Evolutionary conservation across 495 filamentous ascomycete genomes (phyloP).

Genomic region (Platismatia glauca): DNA sequence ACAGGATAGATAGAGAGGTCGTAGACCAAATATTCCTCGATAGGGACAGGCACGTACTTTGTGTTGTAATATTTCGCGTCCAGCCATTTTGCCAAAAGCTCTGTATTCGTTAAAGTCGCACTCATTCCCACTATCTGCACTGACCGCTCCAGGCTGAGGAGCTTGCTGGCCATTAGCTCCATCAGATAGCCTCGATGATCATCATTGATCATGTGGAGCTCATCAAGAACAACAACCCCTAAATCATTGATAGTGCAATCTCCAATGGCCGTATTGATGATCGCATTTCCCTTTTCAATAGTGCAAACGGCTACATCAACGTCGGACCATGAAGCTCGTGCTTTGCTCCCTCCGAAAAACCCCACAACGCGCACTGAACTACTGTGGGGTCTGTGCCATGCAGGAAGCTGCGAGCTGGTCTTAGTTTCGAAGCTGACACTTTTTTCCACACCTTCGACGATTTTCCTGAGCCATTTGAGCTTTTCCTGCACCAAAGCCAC

Average conservation of each 20-base stretch:
- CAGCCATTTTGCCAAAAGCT: constrained; percentile 62
- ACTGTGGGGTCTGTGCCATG: constrained; percentile 33
- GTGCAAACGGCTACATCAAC: constrained; percentile 76
- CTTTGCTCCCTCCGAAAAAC: constrained; percentile 65
- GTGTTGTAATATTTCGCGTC: constrained; percentile 64
- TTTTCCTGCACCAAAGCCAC: constrained; percentile 80
- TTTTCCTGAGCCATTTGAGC: constrained; percentile 62
- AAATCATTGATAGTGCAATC: constrained; percentile 58
- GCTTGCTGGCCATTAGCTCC: constrained; percentile 71
- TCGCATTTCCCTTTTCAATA: constrained; percentile 79
- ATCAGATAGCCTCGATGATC: constrained; percentile 71
- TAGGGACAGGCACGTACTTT: constrained; percentile 62
- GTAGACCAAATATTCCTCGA: constrained; percentile 69
- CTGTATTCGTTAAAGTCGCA: constrained; percentile 68
- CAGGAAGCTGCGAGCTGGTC: constrained; percentile 15
- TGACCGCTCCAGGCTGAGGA: constrained; percentile 57
- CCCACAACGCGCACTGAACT: constrained; percentile 55
- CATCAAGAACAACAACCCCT: constrained; percentile 64
- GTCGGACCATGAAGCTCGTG: constrained; percentile 58
- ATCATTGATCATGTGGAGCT: constrained; percentile 77
- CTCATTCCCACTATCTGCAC: constrained; percentile 80
- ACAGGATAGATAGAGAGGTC: constrained; percentile 62
- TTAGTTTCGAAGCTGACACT: constrained; percentile 23
- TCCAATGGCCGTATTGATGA: constrained; percentile 68
- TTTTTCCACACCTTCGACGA: constrained; percentile 56